Base-by-base conservation (phyloP, 805 yeast genomes). In the Hanseniaspora lindneri region DNA sequence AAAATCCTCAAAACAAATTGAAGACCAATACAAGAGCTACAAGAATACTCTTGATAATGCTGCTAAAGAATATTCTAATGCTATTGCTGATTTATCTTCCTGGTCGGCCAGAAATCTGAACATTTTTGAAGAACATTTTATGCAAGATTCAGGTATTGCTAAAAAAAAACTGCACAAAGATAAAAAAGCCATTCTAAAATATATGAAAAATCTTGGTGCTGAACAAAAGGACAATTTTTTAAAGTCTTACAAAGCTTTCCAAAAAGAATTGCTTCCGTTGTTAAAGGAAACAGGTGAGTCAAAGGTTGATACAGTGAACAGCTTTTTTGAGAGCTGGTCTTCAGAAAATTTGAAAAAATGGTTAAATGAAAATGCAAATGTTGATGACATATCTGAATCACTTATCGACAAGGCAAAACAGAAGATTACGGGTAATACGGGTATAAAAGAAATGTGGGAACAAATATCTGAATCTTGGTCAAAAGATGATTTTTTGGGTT, bases 381-480 rank as follows among this genome's bases (percentile, higher is more conserved):
- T 55, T n/a, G 64, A 60, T 16, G 47, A 60, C 17, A 35, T 43
- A 14, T 44, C 46, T 20, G 56, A 64, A 44, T 54, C 59, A 25
- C 54, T 65, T 40, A 40, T 61, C 36, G 44, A 52, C 11, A 50
- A 54, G 13, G 56, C 59, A 13, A 51, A 49, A 20, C 29, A 41
- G n/a, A 52, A 54, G 24, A 54, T 57, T 47, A 34, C 39, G 41
- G 27, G 54, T 55, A 4, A 50, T 36, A 7, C 49, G 21, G 33
- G 41, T 10, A 39, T 24, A 7, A 17, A 49, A 2, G 47, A 47
- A 13, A 42, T 52, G 23, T 56, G 62, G 55, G 53, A 55, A 5
- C 51, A 55, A 2, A 54, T 66, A 16, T 63, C 71, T 47, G 60
- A 66, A 24, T 56, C 65, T 9, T 72, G 74, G 72, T 62, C 73